These are phyloP conservation scores for Aspergillus eucalypticola DNA, from an alignment of 2,329 filamentous ascomycete species.

Conservation along the genomic window DNA sequence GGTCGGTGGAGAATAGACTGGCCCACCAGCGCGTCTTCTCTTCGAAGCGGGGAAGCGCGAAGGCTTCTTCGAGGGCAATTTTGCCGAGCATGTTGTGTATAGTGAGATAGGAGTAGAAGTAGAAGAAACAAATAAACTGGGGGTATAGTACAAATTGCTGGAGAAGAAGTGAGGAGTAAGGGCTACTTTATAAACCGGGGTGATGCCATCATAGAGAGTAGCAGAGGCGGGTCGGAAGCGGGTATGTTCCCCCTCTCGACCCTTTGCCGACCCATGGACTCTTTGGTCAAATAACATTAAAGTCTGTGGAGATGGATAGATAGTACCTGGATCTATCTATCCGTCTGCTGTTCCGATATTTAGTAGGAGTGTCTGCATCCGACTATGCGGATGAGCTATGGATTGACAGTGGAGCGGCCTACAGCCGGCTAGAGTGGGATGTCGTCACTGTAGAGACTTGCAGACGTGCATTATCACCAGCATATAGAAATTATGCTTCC, in stretches of 20 bases:
- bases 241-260: constrained; percentile 5
- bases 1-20: constrained; percentile 58
- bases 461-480: no score
- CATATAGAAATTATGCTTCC: no score
- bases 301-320: no score
- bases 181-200: background rate
- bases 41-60: constrained; percentile 59
- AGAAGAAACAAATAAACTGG: background rate
- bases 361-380: background rate
- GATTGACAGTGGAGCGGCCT: background rate
- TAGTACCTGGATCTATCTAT: no score
- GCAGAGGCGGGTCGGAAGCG: constrained; percentile 7
- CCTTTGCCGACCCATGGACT: constrained; percentile 1
- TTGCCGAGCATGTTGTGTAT: constrained; percentile 56
- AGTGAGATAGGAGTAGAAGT: background rate
- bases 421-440: background rate
- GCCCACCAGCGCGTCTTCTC: constrained; percentile 65
- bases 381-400: background rate
- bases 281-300: no score
- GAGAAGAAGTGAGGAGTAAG: background rate
- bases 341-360: background rate
- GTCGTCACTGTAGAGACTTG: background rate
- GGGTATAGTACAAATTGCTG: no score
- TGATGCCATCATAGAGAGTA: background rate
- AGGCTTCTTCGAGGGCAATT: constrained; percentile 63